Conservation (phyloP, 495 filamentous ascomycete species). For the Daldinia concentrica region DNA sequence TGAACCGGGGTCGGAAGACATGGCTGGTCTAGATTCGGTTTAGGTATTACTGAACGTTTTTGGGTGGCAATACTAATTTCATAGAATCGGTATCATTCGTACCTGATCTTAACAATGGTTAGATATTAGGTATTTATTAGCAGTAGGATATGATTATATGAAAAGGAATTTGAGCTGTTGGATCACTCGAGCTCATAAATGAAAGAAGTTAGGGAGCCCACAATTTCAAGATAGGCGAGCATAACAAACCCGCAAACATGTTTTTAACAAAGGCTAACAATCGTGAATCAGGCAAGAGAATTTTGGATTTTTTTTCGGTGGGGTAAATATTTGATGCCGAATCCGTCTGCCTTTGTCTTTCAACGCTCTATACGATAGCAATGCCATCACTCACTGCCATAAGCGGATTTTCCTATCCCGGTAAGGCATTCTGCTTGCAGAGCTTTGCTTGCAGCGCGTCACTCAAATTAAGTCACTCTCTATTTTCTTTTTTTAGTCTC, state of each 20-base stretch:
- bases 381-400: neutral
- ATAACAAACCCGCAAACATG: constrained; percentile 1
- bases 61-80: neutral
- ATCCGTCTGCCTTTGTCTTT: constrained; percentile 30
- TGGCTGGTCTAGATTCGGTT: neutral
- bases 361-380: neutral
- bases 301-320: neutral
- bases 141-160: neutral
- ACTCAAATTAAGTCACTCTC: neutral
- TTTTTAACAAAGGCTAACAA: constrained; percentile 16
- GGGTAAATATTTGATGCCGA: neutral
- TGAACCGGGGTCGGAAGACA: neutral
- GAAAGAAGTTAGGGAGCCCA: neutral
- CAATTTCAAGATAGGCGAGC: neutral
- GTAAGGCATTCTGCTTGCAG: neutral
- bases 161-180: neutral
- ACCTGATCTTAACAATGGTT: neutral
- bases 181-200: neutral
- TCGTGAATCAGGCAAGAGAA: neutral
- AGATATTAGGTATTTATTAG: neutral
- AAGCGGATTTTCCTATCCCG: neutral
- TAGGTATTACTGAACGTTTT: neutral
- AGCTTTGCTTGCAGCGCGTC: neutral
- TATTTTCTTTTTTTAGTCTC: neutral
- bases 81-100: neutral